Evolutionary conservation across 2,329 filamentous ascomycete genomes (phyloP).

Genomic region (Epichloe gansuensis): DNA sequence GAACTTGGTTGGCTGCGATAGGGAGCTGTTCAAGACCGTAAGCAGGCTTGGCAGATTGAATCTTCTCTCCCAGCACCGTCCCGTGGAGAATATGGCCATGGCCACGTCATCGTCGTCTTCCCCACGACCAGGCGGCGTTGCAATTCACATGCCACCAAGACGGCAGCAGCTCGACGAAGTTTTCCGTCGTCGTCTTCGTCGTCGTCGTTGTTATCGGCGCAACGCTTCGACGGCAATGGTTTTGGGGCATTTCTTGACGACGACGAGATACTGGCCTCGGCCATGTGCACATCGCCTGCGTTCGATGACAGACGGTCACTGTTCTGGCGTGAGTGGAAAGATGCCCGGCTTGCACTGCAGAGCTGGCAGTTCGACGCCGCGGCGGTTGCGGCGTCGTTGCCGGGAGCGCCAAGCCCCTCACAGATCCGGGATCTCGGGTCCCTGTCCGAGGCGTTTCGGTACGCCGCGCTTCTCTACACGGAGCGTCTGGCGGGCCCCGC

Average conservation of each 20-base stretch:
- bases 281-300: slow-evolving; percentile 28
- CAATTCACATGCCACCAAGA: background rate
- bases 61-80: slow-evolving; percentile 60
- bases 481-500: slow-evolving; percentile 73
- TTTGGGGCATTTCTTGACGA: slow-evolving; percentile 46
- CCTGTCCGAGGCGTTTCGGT: slow-evolving; percentile 82
- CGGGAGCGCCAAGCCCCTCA: slow-evolving; percentile 37
- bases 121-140: slow-evolving; percentile 4
- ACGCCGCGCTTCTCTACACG: slow-evolving; percentile 78
- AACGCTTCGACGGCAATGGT: slow-evolving; percentile 55
- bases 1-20: slow-evolving; percentile 79
- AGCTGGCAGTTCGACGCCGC: slow-evolving; percentile 64
- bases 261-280: slow-evolving; percentile 36
- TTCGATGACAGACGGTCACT: slow-evolving; percentile 47
- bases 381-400: slow-evolving; percentile 38
- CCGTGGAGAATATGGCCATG: slow-evolving; percentile 30
- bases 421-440: slow-evolving; percentile 66
- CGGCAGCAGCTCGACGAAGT: slow-evolving; percentile 10
- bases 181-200: slow-evolving; percentile 4
- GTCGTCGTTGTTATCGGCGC: slow-evolving; percentile 26
- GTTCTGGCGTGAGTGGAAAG: slow-evolving; percentile 85
- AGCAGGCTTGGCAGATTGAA: slow-evolving; percentile 76
- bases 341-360: slow-evolving; percentile 62
- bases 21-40: slow-evolving; percentile 75
- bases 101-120: slow-evolving; percentile 2